These are phyloP conservation scores for Colletotrichum nymphaeae DNA, from an alignment of 2,329 filamentous ascomycete genomes.

Conservation along the genomic window DNA sequence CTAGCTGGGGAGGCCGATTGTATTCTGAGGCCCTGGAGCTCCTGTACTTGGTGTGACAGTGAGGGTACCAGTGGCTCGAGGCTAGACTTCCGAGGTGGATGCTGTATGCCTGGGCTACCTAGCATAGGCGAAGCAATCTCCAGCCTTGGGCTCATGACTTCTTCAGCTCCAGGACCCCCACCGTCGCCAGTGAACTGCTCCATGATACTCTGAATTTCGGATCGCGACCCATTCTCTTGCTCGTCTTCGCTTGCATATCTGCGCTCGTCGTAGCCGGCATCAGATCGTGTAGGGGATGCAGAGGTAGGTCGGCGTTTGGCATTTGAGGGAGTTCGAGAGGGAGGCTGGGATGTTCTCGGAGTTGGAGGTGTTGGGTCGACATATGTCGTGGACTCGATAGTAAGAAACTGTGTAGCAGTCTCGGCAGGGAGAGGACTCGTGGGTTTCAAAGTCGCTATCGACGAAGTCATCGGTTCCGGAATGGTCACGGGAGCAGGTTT, in stretches of 20 bases:
- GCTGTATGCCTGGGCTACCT: conserved; percentile 68
- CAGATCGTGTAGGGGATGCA: conserved; percentile 66
- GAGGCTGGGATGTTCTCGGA: conserved; percentile 64
- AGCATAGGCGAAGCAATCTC: conserved; percentile 86
- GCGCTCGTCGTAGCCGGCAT: conserved; percentile 68
- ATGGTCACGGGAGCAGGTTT: neutral
- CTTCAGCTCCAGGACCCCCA: conserved; percentile 77
- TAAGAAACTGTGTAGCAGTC: conserved; percentile 55
- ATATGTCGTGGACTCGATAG: conserved; percentile 60
- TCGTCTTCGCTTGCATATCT: conserved; percentile 70
- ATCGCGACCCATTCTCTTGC: conserved; percentile 76
- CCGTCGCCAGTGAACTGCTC: conserved; percentile 87
- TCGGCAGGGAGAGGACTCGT: conserved; percentile 51
- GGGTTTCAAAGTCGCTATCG: conserved; percentile 62
- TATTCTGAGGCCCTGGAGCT: conserved; percentile 56
- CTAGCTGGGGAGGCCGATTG: conserved; percentile 49
- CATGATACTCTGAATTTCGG: conserved; percentile 98
- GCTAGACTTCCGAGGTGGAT: conserved; percentile 88
- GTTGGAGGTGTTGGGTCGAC: conserved; percentile 70
- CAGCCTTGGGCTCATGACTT: conserved; percentile 91
- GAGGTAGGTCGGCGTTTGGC: conserved; percentile 57
- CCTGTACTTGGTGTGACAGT: conserved; percentile 61
- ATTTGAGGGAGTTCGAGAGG: conserved; percentile 69
- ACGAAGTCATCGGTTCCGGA: conserved; percentile 55
- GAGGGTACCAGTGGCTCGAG: conserved; percentile 75